Percentiles rank a stretch among this genome's conserved stretches.
phyloP scores from a whole-genome alignment of 2,329 filamentous ascomycete genomes.

The Xylariaceae sp. region DNA sequence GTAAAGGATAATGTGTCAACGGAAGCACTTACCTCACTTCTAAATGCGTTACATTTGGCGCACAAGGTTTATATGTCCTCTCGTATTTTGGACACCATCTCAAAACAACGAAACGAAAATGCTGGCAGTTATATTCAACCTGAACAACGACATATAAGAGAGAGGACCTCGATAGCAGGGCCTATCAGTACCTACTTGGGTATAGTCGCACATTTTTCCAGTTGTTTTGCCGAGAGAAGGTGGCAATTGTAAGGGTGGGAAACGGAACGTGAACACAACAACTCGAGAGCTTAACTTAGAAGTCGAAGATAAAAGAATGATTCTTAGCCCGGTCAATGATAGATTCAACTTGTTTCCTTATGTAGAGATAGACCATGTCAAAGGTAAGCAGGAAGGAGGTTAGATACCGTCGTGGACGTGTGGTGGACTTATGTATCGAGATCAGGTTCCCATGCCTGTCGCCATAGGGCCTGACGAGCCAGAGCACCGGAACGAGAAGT shows the following conservation, averaged over 20 bases:
- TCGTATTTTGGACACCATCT: conserved; percentile 44
- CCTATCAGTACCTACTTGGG: conserved; percentile 36
- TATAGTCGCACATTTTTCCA: conserved; percentile 43
- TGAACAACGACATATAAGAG: conserved; percentile 22
- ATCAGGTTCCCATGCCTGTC: conserved; percentile 12
- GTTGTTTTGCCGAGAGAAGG: neutral
- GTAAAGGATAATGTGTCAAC: too few species aligned
- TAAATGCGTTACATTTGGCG: conserved; percentile 42
- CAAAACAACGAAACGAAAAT: conserved; percentile 43
- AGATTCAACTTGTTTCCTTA: neutral
- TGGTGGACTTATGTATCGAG: conserved; percentile 22
- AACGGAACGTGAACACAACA: neutral
- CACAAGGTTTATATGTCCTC: conserved; percentile 42
- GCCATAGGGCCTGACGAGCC: conserved; percentile 3
- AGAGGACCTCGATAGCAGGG: neutral
- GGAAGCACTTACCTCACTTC: conserved; percentile 40
- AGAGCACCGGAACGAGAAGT: conserved; percentile 17
- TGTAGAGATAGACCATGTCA: conserved; percentile 11
- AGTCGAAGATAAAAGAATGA: neutral
- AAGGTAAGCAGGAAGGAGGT: neutral
- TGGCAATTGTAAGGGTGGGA: neutral
- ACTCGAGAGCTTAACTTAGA: neutral
- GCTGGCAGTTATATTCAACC: conserved; percentile 45
- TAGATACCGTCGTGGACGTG: conserved; percentile 7
- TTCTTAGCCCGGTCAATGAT: neutral